Conservation (phyloP, 2,329 filamentous ascomycete genomes). For the Calycina marina region DNA sequence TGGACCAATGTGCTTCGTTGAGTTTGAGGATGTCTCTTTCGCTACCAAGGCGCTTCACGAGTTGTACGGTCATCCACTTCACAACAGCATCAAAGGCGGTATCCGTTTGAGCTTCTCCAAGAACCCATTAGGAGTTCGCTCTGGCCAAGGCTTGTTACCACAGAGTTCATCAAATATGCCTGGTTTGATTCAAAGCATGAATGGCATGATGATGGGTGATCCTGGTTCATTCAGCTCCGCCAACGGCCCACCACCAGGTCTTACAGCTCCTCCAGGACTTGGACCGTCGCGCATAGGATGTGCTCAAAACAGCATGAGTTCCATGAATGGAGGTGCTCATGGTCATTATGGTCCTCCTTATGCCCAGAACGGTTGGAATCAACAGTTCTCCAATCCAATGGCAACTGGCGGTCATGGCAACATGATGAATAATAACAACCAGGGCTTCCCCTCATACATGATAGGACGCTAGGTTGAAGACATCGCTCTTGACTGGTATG, state of each 20-base stretch:
- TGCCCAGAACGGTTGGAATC: constrained; percentile 18
- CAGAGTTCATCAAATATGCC: constrained; percentile 28
- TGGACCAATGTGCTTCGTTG: constrained; percentile 96
- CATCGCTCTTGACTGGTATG: too few relatives aligned
- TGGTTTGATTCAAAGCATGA: constrained; percentile 37
- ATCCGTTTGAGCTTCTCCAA: constrained; percentile 96
- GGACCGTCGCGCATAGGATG: constrained; percentile 23
- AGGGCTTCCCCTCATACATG: constrained; percentile 23
- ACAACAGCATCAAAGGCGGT: constrained; percentile 87
- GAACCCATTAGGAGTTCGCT: constrained; percentile 86
- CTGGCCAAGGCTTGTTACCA: constrained; percentile 39
- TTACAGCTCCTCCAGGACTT: constrained; percentile 61
- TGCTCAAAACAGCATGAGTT: constrained; percentile 12
- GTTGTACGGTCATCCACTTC: constrained; percentile 72
- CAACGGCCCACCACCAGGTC: constrained; percentile 63
- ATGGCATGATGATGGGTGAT: constrained; percentile 35
- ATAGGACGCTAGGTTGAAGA: constrained; percentile 23
- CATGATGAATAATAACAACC: constrained; percentile 19
- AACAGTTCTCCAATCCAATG: constrained; percentile 18
- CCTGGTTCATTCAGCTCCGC: constrained; percentile 24
- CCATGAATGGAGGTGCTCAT: constrained; percentile 10
- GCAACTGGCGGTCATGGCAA: constrained; percentile 17
- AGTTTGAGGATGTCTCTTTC: constrained; percentile 87
- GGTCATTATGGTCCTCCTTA: constrained; percentile 16
- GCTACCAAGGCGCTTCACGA: constrained; percentile 85